These are phyloP conservation scores for Ophiocordyceps australis DNA, from an alignment of 2,329 filamentous ascomycete species.

Conservation along the genomic window DNA sequence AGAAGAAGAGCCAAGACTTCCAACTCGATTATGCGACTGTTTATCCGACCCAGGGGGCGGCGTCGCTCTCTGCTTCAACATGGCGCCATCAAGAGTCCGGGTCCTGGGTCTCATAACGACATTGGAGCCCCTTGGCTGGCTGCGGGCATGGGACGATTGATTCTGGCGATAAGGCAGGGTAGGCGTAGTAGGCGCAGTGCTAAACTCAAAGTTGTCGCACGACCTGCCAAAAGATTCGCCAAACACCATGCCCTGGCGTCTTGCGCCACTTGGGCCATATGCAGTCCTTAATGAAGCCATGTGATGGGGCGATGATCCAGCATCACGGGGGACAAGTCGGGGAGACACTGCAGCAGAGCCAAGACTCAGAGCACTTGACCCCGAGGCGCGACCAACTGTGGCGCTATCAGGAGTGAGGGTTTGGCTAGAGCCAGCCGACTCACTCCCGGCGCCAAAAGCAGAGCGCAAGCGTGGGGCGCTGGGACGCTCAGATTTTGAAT, in stretches of 20 bases:
- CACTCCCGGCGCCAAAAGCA: slow-evolving; percentile 11
- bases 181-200: slow-evolving; percentile 12
- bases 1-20: slow-evolving; percentile 50
- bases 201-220: slow-evolving; percentile 25
- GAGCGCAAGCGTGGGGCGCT: slow-evolving; percentile 16
- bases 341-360: slow-evolving; percentile 4
- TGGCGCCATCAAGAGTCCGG: slow-evolving; percentile 37
- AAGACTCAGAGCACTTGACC: slow-evolving; percentile 6
- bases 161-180: slow-evolving; percentile 2
- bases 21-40: slow-evolving; percentile 45
- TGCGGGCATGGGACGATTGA: too few species aligned
- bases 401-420: slow-evolving; percentile 50
- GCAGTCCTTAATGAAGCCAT: slow-evolving; percentile 14
- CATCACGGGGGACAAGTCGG: slow-evolving; percentile 6
- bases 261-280: slow-evolving; percentile 21
- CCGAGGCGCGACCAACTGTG: slow-evolving; percentile 14
- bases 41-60: slow-evolving; percentile 19
- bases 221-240: slow-evolving; percentile 34
- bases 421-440: slow-evolving; percentile 30
- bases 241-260: slow-evolving; percentile 43
- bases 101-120: slow-evolving; percentile 30
- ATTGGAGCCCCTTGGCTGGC: slow-evolving; percentile 12
- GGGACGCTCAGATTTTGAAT: slow-evolving; percentile 8
- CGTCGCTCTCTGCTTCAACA: slow-evolving; percentile 25
- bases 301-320: slow-evolving; percentile 9